Base-by-base conservation (phyloP, 2,329 filamentous ascomycete genomes). In the Epichloe elymi region DNA sequence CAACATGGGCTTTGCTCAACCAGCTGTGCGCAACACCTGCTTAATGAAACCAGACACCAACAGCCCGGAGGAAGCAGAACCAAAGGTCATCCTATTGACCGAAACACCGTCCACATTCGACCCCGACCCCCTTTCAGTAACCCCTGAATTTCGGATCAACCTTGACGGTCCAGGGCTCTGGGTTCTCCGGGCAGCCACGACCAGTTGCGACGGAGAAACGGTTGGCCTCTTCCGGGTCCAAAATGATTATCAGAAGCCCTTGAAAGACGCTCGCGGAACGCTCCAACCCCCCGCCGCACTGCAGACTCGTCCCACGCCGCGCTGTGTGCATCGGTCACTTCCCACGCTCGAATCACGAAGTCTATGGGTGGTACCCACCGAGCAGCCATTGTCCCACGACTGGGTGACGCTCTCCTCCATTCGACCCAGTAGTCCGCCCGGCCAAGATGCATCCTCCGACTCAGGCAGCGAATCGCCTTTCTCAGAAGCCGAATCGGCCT, bases 391-490 rank as follows among this genome's bases (percentile, higher is more conserved):
- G 19, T 12, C 51, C 5, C 49, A 52, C 17, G 53, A 54, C 30
- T 56, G 54, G 52, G 15, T 53, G 14, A 51, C 51, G 26, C 42
- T 53, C n/a, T 53, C 52, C 17, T 51, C 53, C 33, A 36, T 53
- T 12, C 42, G 53, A 7, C 53, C 53, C 17, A 48, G 43, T 30
- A 53, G 51, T 3, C 49, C 53, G 5, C 49, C 42, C 10, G 36
- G 8, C 20, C 48, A 30, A 14, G 48, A 26, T 10, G 26, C 20
- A n/a, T 53, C 53, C 2, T 54, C 49, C 4, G 51, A 54, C 10
- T 55, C 55, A 4, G 51, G 48, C 14, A 52, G 54, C 41, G 52
- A 51, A 37, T 54, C 58, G 5, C 45, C 52, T n/a, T 39, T 53
- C 8, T 53, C 55, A 12, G 57, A 56, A n/a, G 42, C 51, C 17